Conservation (phyloP, 192 early-diverging fungal species). For the Entomortierella lignicola region DNA sequence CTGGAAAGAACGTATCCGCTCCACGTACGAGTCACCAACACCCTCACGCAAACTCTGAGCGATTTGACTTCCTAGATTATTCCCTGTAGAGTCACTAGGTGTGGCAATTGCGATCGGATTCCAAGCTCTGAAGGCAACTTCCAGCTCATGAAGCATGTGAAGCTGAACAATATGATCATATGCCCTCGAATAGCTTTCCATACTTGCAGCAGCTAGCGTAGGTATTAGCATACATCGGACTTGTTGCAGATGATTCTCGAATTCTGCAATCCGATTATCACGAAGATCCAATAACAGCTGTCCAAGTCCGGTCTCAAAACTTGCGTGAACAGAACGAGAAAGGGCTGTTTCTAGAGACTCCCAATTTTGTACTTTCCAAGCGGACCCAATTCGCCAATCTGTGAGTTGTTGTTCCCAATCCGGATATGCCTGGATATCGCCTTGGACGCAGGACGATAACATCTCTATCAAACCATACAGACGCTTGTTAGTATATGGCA, state of each 20-base stretch:
- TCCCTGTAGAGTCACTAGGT: background rate
- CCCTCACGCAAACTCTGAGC: background rate
- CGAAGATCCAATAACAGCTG: constrained; percentile 60
- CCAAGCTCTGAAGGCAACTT: constrained; percentile 46
- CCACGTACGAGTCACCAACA: background rate
- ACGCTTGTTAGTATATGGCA: background rate
- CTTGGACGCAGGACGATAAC: constrained; percentile 12
- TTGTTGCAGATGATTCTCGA: constrained; percentile 51
- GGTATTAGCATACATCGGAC: constrained; percentile 61
- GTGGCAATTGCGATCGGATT: background rate
- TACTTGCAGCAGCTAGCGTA: constrained; percentile 67
- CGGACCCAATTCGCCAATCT: constrained; percentile 65
- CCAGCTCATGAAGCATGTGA: constrained; percentile 75
- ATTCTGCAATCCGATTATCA: constrained; percentile 37
- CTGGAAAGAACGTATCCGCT: constrained; percentile 33
- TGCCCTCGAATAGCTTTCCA: constrained; percentile 71
- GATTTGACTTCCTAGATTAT: background rate
- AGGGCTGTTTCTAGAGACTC: constrained; percentile 60
- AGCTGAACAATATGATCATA: constrained; percentile 73
- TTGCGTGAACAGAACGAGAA: constrained; percentile 39
- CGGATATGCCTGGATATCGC: constrained; percentile 52
- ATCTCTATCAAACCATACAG: constrained; percentile 11
- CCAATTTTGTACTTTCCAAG: constrained; percentile 77
- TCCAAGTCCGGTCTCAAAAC: constrained; percentile 70
- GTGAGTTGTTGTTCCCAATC: constrained; percentile 63